Percentiles rank a stretch among this genome's conserved stretches.
Conservation (phyloP, 257 asterid species). For the Petunia secreta region DNA sequence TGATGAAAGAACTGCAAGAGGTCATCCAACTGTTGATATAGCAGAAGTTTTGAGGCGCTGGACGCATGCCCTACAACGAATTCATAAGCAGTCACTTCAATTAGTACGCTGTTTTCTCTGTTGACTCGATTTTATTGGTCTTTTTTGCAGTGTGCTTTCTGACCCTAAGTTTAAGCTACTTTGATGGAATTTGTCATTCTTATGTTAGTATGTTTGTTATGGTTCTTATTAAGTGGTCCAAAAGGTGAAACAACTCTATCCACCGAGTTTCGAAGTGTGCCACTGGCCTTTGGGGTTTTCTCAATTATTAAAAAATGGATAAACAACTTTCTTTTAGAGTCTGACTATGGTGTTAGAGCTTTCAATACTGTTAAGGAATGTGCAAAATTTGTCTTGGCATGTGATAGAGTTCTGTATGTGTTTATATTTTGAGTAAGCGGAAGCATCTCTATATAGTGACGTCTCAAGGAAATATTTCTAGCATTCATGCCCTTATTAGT, state of each 20-base stretch:
- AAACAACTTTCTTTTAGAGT: background rate
- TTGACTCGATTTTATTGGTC: background rate
- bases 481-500: background rate
- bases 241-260: background rate
- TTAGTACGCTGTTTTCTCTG: constrained; percentile 54
- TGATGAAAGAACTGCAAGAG: constrained; percentile 78
- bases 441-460: background rate
- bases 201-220: background rate
- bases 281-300: too few species aligned
- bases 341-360: background rate
- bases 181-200: constrained; percentile 18
- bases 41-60: constrained; percentile 97
- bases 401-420: constrained; percentile 14
- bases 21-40: constrained; percentile 91
- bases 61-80: constrained; percentile 98
- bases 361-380: background rate
- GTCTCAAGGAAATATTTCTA: background rate
- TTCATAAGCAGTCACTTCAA: constrained; percentile 93
- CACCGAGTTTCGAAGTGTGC: too few species aligned
- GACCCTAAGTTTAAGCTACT: constrained; percentile 1
- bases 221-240: constrained; percentile 22
- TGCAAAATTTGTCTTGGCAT: background rate
- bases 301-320: too few species aligned
- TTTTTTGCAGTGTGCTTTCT: background rate
- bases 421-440: constrained; percentile 1